Percentiles rank a stretch among this genome's conserved stretches.
These are phyloP conservation scores for Agarophyton chilense DNA, from an alignment of 23 red algal species.

Conservation along the genomic window DNA sequence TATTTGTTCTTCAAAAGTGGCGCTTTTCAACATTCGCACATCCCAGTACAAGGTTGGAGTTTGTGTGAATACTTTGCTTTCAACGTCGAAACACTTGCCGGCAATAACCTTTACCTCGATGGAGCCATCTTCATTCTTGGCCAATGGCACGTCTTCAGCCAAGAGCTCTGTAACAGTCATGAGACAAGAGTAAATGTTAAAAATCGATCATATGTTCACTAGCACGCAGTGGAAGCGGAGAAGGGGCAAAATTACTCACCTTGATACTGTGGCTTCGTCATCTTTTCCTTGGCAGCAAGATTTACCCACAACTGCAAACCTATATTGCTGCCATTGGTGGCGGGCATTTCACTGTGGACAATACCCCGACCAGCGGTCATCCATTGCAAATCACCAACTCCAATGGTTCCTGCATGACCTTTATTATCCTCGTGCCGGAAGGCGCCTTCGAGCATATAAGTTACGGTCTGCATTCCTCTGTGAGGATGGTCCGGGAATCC, in stretches of 20 bases:
- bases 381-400: slow-evolving; percentile 86
- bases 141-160: slow-evolving; percentile 64
- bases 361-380: slow-evolving; percentile 94
- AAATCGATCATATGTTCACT: not conserved
- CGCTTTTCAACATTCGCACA: slow-evolving; percentile 49
- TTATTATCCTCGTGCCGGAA: slow-evolving; percentile 93
- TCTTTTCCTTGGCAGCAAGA: slow-evolving; percentile 76
- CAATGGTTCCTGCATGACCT: slow-evolving; percentile 91
- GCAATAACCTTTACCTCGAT: slow-evolving; percentile 75
- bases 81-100: slow-evolving; percentile 64
- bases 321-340: slow-evolving; percentile 53
- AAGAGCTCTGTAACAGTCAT: slow-evolving; percentile 33
- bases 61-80: slow-evolving; percentile 76
- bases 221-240: too few species aligned
- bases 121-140: slow-evolving; percentile 34
- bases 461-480: slow-evolving; percentile 82
- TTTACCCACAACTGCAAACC: slow-evolving; percentile 97
- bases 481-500: slow-evolving; percentile 90
- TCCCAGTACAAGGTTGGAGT: slow-evolving; percentile 89
- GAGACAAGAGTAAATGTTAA: not conserved
- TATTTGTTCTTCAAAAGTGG: slow-evolving; percentile 55
- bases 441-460: slow-evolving; percentile 89
- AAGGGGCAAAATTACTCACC: slow-evolving; percentile 42
- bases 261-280: slow-evolving; percentile 91
- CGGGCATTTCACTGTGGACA: slow-evolving; percentile 96